These are phyloP conservation scores for Trypanosoma vivax DNA, from an alignment of 208 protist species.

Conservation along the genomic window DNA sequence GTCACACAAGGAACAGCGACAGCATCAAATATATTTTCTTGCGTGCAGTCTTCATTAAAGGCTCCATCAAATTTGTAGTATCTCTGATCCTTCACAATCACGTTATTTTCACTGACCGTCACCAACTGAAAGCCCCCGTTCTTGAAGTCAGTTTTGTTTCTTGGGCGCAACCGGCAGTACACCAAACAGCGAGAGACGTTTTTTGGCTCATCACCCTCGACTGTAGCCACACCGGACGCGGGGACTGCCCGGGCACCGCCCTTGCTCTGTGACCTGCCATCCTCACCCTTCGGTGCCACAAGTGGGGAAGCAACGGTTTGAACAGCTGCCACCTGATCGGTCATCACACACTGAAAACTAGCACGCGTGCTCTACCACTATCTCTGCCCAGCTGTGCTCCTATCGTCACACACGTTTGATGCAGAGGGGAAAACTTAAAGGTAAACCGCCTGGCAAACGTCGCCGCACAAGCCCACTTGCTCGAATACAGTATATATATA, in stretches of 20 bases:
- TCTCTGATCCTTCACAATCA: constrained; percentile 72
- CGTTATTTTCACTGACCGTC: constrained; percentile 35
- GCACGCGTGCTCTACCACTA: neutral
- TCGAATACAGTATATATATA: neutral
- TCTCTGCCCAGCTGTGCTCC: neutral
- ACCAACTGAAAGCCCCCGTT: constrained; percentile 55
- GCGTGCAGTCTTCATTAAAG: constrained; percentile 58
- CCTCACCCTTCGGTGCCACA: neutral
- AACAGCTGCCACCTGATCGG: constrained; percentile 3
- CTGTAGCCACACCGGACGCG: neutral
- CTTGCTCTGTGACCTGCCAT: neutral
- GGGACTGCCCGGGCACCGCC: neutral
- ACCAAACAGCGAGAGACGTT: constrained; percentile 58
- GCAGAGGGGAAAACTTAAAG: too few species aligned
- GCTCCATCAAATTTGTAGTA: constrained; percentile 83
- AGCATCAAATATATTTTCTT: constrained; percentile 72
- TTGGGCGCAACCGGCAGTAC: constrained; percentile 69
- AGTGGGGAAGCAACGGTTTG: neutral
- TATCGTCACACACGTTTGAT: too few species aligned
- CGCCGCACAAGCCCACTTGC: neutral
- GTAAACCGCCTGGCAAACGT: too few species aligned
- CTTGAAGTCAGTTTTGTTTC: constrained; percentile 63
- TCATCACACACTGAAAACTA: neutral
- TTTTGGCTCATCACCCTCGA: constrained; percentile 15
- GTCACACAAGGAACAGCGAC: constrained; percentile 74